phyloP scores from a whole-genome alignment of 345 rosid genomes.

The Mallotus nudiflorus region DNA sequence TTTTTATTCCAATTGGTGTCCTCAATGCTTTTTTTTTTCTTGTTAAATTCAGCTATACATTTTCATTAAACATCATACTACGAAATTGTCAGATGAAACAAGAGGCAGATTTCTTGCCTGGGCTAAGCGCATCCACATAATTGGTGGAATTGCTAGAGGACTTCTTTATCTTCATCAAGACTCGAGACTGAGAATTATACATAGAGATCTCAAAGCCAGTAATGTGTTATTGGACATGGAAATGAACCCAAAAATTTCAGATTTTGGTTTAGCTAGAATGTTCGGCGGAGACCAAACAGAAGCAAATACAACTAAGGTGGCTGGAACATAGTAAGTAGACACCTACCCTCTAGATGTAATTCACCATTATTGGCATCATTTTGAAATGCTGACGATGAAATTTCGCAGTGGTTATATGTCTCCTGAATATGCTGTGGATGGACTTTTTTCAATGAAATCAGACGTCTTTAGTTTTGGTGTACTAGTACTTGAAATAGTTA shows the following conservation, averaged over 20 bases:
- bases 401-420: slow-evolving; percentile 17
- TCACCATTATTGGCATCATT: background rate
- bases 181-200: slow-evolving; percentile 47
- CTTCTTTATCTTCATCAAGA: slow-evolving; percentile 55
- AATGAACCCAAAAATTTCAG: slow-evolving; percentile 27
- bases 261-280: slow-evolving; percentile 24
- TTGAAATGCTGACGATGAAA: background rate
- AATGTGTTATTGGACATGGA: slow-evolving; percentile 19
- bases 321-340: slow-evolving; percentile 19
- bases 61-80: background rate
- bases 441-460: slow-evolving; percentile 9
- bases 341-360: no score
- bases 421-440: slow-evolving; percentile 20
- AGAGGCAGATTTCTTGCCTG: slow-evolving; percentile 28
- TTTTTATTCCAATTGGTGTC: background rate
- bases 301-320: slow-evolving; percentile 21
- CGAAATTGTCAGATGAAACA: slow-evolving; percentile 29
- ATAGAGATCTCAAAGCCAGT: slow-evolving; percentile 37
- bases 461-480: slow-evolving; percentile 20
- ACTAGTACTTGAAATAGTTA: background rate
- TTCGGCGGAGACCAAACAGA: slow-evolving; percentile 12
- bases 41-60: background rate
- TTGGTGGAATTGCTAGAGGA: slow-evolving; percentile 46
- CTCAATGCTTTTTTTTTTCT: background rate
- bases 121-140: slow-evolving; percentile 27